Evolutionary conservation across 495 filamentous ascomycete species (phyloP), one percentile per base, ranked within the genome.

Genomic region (Parathielavia appendiculata): DNA sequence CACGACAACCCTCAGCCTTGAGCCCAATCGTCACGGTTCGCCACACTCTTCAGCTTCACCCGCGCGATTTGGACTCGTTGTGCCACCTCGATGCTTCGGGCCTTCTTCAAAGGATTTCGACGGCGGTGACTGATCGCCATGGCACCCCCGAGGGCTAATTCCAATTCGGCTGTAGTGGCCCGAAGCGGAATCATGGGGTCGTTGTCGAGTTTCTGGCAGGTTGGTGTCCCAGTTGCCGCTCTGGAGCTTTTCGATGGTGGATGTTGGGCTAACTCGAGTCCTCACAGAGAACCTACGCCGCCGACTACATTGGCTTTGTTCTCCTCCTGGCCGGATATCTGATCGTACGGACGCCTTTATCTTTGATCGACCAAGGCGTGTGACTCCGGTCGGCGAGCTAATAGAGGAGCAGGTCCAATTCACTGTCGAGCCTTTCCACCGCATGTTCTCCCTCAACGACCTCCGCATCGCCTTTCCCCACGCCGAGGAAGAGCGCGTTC

Each of bases 401-500:
- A 35, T 5, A 14, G 34, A 16, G 2, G 26, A n/a, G 1, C 60
- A 89, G 86, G 78, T 92, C 19, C 79, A 86, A 73, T 71, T 86
- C 56, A 79, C 92, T 56, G 75, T 87, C 63, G 83, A 85, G 59
- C 95, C 93, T 2, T 98, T 97, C 71, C 92, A 96, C 68, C 91
- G 85, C 68, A 81, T 89, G 76, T 91, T 91, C 68, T 83, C 81
- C 55, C 83, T 97, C 56, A 87, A 89, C 69, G 89, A 97, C 67
- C 79, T 86, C 12, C 76, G 86, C 40, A 90, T 97, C 46, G 85
- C 89, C 62, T 96, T 85, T 67, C 95, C 95, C 10, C 86, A 95
- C 70, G 90, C 92, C 20, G 79, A 87, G 50, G 72, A 86, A 36
- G 93, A 99, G 69, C 82, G 91, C 53, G 95, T 99, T 0, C 80